A percentile compares a stretch with the other conserved stretches of the same genome.
These are phyloP conservation scores for Capillidium rhysosporum DNA, from an alignment of 371 early-diverging fungal genomes.

Conservation along the genomic window DNA sequence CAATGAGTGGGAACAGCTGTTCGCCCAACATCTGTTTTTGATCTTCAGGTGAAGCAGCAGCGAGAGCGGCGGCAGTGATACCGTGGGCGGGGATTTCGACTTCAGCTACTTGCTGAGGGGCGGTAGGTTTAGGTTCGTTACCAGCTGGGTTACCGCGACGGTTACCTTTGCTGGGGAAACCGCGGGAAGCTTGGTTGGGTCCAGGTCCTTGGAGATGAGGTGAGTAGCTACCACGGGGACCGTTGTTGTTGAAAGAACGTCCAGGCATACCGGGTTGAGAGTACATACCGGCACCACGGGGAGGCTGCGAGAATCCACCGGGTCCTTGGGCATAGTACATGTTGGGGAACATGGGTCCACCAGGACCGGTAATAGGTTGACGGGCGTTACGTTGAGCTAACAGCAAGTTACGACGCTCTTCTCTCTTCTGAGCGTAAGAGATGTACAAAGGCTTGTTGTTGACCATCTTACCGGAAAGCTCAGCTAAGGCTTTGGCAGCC, in stretches of 20 bases:
- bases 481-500: conserved; percentile 75
- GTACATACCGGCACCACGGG: conserved; percentile 47
- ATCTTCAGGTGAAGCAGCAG: too few relatives aligned
- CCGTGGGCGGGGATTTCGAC: conserved; percentile 48
- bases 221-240: conserved; percentile 4
- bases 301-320: conserved; percentile 30
- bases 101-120: conserved; percentile 33
- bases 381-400: conserved; percentile 84
- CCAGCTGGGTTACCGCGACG: conserved; percentile 16
- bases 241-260: conserved; percentile 14
- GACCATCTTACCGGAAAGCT: conserved; percentile 83
- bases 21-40: conserved; percentile 95
- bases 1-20: too few relatives aligned
- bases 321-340: conserved; percentile 16
- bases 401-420: conserved; percentile 77
- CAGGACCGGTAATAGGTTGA: conserved; percentile 26
- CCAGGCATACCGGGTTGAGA: conserved; percentile 43
- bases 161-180: conserved; percentile 10
- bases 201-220: conserved; percentile 8
- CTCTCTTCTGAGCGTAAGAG: conserved; percentile 93
- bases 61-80: conserved; percentile 62
- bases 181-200: background rate
- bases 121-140: conserved; percentile 28
- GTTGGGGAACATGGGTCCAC: conserved; percentile 15
- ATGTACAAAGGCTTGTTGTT: conserved; percentile 94